Evolutionary conservation across 208 protist genomes (phyloP).

Genomic region (Strigomonas culicis): DNA sequence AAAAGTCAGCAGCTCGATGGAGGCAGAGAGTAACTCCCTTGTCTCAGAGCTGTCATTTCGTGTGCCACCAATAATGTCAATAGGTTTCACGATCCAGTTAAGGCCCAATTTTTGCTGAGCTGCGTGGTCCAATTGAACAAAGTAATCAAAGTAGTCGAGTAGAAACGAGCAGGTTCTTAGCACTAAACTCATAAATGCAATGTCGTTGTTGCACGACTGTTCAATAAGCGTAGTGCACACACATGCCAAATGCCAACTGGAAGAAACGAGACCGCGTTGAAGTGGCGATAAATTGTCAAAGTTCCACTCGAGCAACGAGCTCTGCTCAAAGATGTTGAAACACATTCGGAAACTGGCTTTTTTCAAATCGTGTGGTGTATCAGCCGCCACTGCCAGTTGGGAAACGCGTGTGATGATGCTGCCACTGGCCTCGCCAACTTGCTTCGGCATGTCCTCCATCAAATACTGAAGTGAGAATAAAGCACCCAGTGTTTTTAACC

Average conservation of each 20-base stretch:
- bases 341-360: slow-evolving; percentile 88
- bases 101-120: slow-evolving; percentile 31
- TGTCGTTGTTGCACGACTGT: slow-evolving; percentile 43
- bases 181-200: slow-evolving; percentile 49
- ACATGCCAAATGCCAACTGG: slow-evolving; percentile 45
- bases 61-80: slow-evolving; percentile 35
- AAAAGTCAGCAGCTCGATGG: slow-evolving; percentile 60
- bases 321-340: slow-evolving; percentile 81
- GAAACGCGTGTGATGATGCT: slow-evolving; percentile 62
- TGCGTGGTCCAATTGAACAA: slow-evolving; percentile 27
- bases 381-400: slow-evolving; percentile 28
- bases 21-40: slow-evolving; percentile 48
- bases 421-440: slow-evolving; percentile 66
- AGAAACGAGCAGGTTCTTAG: slow-evolving; percentile 68
- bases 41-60: slow-evolving; percentile 25
- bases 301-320: slow-evolving; percentile 82
- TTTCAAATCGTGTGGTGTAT: slow-evolving; percentile 28
- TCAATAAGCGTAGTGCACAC: slow-evolving; percentile 72
- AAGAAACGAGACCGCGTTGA: slow-evolving; percentile 63
- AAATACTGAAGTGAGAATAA: slow-evolving; percentile 86
- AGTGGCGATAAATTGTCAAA: slow-evolving; percentile 70
- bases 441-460: slow-evolving; percentile 83
- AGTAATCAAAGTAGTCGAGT: slow-evolving; percentile 86
- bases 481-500: slow-evolving; percentile 58
- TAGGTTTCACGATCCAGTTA: slow-evolving; percentile 50